These are phyloP conservation scores for Berberis vulgaris DNA, from an alignment of 164 flowering plant species.

Conservation along the genomic window DNA sequence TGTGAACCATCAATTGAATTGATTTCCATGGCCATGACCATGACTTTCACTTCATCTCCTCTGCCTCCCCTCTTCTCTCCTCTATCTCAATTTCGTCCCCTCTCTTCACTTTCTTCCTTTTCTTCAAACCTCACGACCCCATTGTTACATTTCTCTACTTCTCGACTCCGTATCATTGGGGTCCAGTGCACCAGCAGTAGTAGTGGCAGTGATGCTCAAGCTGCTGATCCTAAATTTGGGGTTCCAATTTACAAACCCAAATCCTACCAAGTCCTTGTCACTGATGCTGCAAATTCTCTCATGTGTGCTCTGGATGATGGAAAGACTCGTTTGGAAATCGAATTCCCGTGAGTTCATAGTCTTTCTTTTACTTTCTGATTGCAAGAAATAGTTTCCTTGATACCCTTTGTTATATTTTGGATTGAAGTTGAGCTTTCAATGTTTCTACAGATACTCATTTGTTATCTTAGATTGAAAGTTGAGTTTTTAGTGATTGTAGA, in stretches of 20 bases:
- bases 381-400: neutral
- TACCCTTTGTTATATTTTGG: neutral
- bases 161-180: constrained; percentile 4
- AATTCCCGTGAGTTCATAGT: constrained; percentile 63
- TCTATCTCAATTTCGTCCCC: constrained; percentile 1
- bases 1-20: too few relatives aligned
- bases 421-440: neutral
- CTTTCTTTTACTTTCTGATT: neutral
- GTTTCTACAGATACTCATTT: constrained; percentile 1
- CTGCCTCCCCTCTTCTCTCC: constrained; percentile 1
- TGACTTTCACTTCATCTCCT: neutral
- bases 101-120: neutral
- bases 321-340: constrained; percentile 75
- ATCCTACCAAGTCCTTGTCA: constrained; percentile 68
- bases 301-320: constrained; percentile 72
- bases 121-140: neutral
- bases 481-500: neutral
- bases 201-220: constrained; percentile 12
- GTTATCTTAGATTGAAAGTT: neutral
- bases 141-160: constrained; percentile 7
- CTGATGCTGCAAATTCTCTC: constrained; percentile 79
- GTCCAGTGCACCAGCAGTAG: constrained; percentile 20
- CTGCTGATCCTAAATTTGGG: constrained; percentile 49
- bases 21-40: too few relatives aligned
- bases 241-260: constrained; percentile 83